A percentile compares a stretch with the other conserved stretches of the same genome.
Conservation (phyloP, 306 rosid species). For the Cucurbita ficifolia region DNA sequence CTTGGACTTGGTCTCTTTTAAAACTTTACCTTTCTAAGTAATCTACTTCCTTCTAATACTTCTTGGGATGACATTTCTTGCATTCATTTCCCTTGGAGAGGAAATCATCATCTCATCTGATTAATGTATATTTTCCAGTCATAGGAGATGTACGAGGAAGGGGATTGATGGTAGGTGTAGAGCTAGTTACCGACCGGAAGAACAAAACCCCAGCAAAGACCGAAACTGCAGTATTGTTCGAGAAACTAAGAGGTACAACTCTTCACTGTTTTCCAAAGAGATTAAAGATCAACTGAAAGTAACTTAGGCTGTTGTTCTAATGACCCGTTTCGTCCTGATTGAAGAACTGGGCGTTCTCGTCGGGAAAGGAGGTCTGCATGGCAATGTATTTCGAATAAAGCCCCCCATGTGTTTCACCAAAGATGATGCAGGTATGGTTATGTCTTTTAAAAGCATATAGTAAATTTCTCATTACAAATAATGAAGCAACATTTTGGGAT, state of each 20-base stretch:
- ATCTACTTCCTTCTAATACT: background rate
- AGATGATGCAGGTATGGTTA: conserved; percentile 64
- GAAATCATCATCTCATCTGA: background rate
- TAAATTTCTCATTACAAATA: background rate
- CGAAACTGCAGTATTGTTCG: conserved; percentile 60
- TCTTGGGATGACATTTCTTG: background rate
- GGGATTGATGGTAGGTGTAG: conserved; percentile 78
- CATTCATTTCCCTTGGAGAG: background rate
- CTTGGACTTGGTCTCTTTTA: conserved; percentile 5
- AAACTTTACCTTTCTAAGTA: background rate
- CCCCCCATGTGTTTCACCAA: conserved; percentile 88
- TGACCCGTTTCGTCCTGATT: conserved; percentile 13
- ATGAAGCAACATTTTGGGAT: background rate
- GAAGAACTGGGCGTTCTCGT: conserved; percentile 70
- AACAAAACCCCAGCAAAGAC: conserved; percentile 71
- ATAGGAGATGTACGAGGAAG: conserved; percentile 81
- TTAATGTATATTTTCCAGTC: conserved; percentile 27
- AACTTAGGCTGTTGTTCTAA: conserved; percentile 4
- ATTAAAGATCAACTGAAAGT: background rate
- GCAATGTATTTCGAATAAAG: conserved; percentile 76
- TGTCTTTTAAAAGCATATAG: background rate
- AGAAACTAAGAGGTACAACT: conserved; percentile 63
- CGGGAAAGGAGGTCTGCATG: conserved; percentile 86
- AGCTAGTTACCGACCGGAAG: conserved; percentile 46
- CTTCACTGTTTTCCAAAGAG: background rate